Conservation (phyloP, 805 yeast species). For the Barnettozyma pratensis region DNA sequence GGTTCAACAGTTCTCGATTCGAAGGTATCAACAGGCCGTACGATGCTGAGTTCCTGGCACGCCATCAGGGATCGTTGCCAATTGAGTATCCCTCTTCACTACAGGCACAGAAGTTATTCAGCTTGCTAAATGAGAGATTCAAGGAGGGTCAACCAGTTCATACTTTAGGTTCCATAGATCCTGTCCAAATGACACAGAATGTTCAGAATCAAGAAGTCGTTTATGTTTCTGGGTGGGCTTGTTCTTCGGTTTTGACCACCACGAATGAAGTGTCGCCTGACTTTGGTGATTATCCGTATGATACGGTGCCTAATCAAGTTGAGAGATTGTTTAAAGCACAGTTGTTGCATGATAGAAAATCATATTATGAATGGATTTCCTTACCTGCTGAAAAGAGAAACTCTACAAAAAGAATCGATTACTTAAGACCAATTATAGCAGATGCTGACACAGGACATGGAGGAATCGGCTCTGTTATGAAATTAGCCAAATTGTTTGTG, state of each 20-base stretch:
- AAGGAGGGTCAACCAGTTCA: conserved; percentile 42
- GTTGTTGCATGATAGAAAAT: conserved; percentile 48
- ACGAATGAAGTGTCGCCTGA: conserved; percentile 64
- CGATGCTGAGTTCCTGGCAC: conserved; percentile 45
- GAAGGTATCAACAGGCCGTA: conserved; percentile 46
- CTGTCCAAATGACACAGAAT: conserved; percentile 56
- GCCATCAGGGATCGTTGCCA: conserved; percentile 45
- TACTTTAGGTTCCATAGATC: conserved; percentile 59
- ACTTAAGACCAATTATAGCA: conserved; percentile 57
- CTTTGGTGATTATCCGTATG: conserved; percentile 65
- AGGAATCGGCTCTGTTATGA: conserved; percentile 57
- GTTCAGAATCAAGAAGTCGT: conserved; percentile 46
- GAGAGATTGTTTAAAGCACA: conserved; percentile 56
- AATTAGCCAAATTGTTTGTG: conserved; percentile 59
- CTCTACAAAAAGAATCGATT: conserved; percentile 33
- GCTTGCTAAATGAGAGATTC: conserved; percentile 36
- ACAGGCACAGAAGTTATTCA: conserved; percentile 50
- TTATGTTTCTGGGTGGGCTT: conserved; percentile 61
- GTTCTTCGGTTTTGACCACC: conserved; percentile 49
- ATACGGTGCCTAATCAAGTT: conserved; percentile 65
- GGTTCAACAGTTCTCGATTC: conserved; percentile 48
- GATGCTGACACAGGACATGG: conserved; percentile 70
- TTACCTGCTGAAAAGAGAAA: conserved; percentile 16
- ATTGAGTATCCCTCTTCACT: conserved; percentile 39
- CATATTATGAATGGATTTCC: conserved; percentile 36